These are phyloP conservation scores for Alnus glutinosa DNA, from an alignment of 306 rosid genomes.

Conservation along the genomic window DNA sequence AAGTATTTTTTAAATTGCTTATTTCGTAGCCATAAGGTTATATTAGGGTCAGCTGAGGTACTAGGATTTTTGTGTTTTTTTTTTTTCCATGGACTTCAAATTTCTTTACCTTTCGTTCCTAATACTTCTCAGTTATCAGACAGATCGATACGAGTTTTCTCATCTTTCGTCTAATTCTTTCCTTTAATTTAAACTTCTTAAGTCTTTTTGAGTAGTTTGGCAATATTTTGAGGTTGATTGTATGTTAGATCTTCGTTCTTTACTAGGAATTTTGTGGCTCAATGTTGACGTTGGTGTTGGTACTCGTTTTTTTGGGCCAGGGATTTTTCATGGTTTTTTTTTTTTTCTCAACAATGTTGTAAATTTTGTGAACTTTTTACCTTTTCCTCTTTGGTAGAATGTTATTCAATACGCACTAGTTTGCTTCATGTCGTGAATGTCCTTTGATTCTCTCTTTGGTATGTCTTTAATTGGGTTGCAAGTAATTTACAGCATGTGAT, in stretches of 20 bases:
- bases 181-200: background rate
- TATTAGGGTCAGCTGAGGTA: background rate
- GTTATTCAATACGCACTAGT: slow-evolving; percentile 38
- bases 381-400: slow-evolving; percentile 36
- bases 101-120: background rate
- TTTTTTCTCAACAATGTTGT: background rate
- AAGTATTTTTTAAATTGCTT: background rate
- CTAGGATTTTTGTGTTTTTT: background rate
- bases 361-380: slow-evolving; percentile 10
- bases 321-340: slow-evolving; percentile 10
- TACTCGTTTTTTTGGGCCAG: slow-evolving; percentile 1
- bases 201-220: background rate
- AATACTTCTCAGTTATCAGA: background rate
- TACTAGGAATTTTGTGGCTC: slow-evolving; percentile 12
- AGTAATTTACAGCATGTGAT: slow-evolving; percentile 56
- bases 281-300: background rate
- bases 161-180: background rate
- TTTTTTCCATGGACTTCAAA: background rate
- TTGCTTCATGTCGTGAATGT: slow-evolving; percentile 54
- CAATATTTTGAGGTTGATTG: background rate
- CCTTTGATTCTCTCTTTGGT: slow-evolving; percentile 42
- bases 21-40: background rate
- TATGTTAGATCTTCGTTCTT: slow-evolving; percentile 20
- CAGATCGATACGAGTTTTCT: background rate
- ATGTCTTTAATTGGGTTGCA: slow-evolving; percentile 34